These are phyloP conservation scores for Hibiscus trionum DNA, from an alignment of 345 rosid genomes.

Conservation along the genomic window DNA sequence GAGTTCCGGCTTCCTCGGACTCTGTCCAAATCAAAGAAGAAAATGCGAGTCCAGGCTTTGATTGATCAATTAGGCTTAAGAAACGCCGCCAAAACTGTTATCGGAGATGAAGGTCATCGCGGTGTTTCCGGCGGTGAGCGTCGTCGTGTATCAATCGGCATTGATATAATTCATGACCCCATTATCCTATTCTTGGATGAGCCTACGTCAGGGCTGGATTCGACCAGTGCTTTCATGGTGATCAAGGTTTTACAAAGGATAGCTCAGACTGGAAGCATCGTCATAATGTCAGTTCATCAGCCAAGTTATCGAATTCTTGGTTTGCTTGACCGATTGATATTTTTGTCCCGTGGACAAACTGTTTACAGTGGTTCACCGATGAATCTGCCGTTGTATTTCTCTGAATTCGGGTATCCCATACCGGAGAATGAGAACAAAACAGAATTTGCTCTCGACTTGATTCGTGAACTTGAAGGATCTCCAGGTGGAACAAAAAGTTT, in stretches of 20 bases:
- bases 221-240: constrained; percentile 92
- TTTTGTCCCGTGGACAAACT: constrained; percentile 85
- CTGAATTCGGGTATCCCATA: constrained; percentile 83
- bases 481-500: constrained; percentile 71
- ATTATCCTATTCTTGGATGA: constrained; percentile 82
- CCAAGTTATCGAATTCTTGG: constrained; percentile 83
- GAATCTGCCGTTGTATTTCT: constrained; percentile 47
- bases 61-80: constrained; percentile 82
- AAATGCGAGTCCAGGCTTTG: constrained; percentile 60
- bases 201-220: constrained; percentile 92
- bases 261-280: constrained; percentile 91
- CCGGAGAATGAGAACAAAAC: constrained; percentile 87
- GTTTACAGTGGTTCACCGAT: constrained; percentile 82
- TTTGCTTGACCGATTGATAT: constrained; percentile 64
- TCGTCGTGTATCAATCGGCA: constrained; percentile 86
- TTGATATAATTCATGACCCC: constrained; percentile 86
- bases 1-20: constrained; percentile 82
- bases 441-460: constrained; percentile 74
- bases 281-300: constrained; percentile 89
- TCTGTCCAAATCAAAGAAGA: constrained; percentile 69
- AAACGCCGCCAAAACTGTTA: constrained; percentile 75
- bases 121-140: constrained; percentile 95
- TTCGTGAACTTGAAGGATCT: constrained; percentile 83
- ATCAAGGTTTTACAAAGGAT: constrained; percentile 90
- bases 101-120: constrained; percentile 94